These are phyloP conservation scores for Trypanosoma avium DNA, from an alignment of 208 protist genomes.

Conservation along the genomic window DNA sequence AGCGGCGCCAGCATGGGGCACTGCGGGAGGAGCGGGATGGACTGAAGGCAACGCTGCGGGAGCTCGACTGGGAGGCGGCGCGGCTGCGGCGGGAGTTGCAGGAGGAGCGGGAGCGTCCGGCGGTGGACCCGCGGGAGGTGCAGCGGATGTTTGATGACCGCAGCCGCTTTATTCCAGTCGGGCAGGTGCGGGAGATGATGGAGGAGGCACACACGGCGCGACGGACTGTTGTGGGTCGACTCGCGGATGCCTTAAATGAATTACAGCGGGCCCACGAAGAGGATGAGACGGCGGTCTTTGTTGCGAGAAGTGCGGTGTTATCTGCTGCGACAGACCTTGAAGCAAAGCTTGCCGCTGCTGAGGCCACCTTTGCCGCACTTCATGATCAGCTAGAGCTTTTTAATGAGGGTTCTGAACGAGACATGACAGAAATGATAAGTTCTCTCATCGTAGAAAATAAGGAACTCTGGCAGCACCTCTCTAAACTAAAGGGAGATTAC, in stretches of 20 bases:
- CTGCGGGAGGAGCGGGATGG: constrained; percentile 50
- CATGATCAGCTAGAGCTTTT: constrained; percentile 38
- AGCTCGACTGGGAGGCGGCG: constrained; percentile 38
- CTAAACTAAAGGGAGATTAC: constrained; percentile 53
- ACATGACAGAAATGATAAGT: constrained; percentile 49
- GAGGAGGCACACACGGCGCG: constrained; percentile 44
- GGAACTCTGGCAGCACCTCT: constrained; percentile 67
- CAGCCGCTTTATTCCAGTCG: constrained; percentile 55
- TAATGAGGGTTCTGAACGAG: constrained; percentile 39
- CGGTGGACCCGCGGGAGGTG: constrained; percentile 58
- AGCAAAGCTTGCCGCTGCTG: constrained; percentile 44
- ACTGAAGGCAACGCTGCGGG: constrained; percentile 31
- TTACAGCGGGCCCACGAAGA: constrained; percentile 46
- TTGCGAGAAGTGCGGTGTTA: constrained; percentile 64
- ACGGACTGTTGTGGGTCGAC: constrained; percentile 32
- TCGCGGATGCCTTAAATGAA: constrained; percentile 39
- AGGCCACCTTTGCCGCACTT: constrained; percentile 41
- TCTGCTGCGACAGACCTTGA: constrained; percentile 69
- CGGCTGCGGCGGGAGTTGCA: constrained; percentile 41
- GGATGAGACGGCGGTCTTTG: constrained; percentile 60
- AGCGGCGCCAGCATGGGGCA: constrained; percentile 31
- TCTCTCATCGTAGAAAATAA: constrained; percentile 72
- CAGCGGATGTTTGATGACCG: constrained; percentile 65
- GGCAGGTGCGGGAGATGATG: constrained; percentile 47
- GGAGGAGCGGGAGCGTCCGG: constrained; percentile 41